Conservation (phyloP, 352 stramenopile genomes). For the Phytopythium oedochilum region DNA sequence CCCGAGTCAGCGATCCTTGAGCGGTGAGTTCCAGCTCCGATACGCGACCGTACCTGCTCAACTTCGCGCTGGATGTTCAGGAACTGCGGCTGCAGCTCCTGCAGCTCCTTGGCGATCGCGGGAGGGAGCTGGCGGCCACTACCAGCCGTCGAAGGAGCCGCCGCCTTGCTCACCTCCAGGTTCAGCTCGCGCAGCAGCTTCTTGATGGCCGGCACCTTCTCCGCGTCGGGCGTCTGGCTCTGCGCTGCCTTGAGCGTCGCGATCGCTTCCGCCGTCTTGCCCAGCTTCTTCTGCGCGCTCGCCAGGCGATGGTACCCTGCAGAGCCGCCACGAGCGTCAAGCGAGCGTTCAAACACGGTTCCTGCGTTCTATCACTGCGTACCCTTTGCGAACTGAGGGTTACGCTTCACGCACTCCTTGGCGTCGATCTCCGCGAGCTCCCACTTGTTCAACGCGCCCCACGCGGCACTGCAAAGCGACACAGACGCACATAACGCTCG, state of each 20-base stretch:
- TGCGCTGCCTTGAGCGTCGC: constrained; percentile 50
- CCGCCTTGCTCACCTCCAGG: constrained; percentile 30
- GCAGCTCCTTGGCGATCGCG: constrained; percentile 69
- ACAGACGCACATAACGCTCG: background rate
- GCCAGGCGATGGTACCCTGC: constrained; percentile 64
- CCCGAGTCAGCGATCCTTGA: background rate
- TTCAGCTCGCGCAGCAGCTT: constrained; percentile 72
- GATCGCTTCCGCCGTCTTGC: constrained; percentile 61
- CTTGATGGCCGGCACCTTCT: constrained; percentile 72
- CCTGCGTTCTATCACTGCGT: background rate
- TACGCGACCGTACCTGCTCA: constrained; percentile 29
- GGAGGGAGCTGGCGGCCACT: constrained; percentile 44
- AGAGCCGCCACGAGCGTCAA: background rate
- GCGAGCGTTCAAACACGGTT: background rate
- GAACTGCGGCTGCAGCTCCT: constrained; percentile 80
- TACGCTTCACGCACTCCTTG: constrained; percentile 66
- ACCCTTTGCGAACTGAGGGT: constrained; percentile 71
- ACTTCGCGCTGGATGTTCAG: constrained; percentile 71
- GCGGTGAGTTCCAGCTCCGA: background rate
- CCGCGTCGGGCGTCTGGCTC: constrained; percentile 19
- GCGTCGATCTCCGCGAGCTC: constrained; percentile 64
- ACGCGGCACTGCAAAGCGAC: constrained; percentile 41
- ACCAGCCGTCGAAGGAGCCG: constrained; percentile 6
- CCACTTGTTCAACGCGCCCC: constrained; percentile 67
- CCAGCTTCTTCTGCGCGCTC: constrained; percentile 76